Evolutionary conservation across 768 basidiomycete species (phyloP).

Genomic region (Neoboletus brunneissimus): DNA sequence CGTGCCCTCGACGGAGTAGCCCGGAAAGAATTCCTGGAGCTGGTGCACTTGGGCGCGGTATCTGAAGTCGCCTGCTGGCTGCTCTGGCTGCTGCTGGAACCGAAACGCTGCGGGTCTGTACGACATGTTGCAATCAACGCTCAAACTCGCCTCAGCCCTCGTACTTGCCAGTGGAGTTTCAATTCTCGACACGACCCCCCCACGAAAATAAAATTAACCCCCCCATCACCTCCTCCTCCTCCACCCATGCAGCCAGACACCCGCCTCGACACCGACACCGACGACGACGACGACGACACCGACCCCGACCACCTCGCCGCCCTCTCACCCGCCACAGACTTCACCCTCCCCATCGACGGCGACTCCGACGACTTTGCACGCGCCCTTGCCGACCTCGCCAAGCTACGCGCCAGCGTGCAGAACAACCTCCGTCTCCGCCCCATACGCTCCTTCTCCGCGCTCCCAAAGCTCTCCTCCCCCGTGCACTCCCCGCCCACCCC

Average conservation of each 20-base stretch:
- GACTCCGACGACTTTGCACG: conserved; percentile 58
- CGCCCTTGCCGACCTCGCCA: conserved; percentile 65
- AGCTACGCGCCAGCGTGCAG: conserved; percentile 68
- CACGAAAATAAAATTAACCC: conserved; percentile 4
- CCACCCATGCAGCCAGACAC: conserved; percentile 13
- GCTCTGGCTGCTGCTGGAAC: conserved; percentile 17
- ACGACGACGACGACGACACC: conserved; percentile 16
- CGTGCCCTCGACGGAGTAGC: conserved; percentile 68
- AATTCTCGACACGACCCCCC: conserved; percentile 17
- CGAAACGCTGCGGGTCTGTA: conserved; percentile 33
- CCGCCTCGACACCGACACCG: background rate
- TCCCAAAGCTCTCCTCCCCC: conserved; percentile 43
- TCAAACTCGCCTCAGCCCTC: background rate
- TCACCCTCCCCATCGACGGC: conserved; percentile 17
- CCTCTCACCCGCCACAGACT: conserved; percentile 32
- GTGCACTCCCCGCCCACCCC: conserved; percentile 36
- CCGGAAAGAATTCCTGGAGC: conserved; percentile 70
- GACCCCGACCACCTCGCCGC: conserved; percentile 27
- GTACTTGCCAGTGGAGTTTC: conserved; percentile 17
- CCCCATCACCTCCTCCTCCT: conserved; percentile 13
- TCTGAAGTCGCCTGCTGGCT: conserved; percentile 33
- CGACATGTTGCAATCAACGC: conserved; percentile 19
- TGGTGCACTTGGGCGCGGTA: conserved; percentile 54
- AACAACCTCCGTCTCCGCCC: conserved; percentile 78
- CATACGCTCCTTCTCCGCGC: conserved; percentile 56